Evolutionary conservation across 192 early-diverging fungal genomes (phyloP), one percentile per base, ranked within the genome.

Genomic region (Podila epicladia): DNA sequence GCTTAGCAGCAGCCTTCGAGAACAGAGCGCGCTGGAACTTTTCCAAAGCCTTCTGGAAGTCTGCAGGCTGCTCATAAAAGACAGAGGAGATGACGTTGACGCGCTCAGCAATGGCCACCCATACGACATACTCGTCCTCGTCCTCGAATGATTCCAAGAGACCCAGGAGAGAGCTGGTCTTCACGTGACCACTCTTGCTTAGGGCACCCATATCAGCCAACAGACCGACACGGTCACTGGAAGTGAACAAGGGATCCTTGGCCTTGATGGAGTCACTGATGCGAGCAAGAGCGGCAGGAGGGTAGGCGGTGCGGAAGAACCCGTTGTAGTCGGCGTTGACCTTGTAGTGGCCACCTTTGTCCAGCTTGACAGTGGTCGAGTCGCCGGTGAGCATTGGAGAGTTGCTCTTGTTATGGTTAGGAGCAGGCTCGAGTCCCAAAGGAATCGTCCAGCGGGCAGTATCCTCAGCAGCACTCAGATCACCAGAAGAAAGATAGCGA

Each of bases 251-350:
- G 64, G 96, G 78, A n/a, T 86, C 87, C 55, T 86, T 82, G 61
- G 85, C 55, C 49, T 84, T 88, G 35, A 91, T 85, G 3, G 86
- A 89, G 3, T 82, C 71, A 5, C 86, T 91, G 48, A 95, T 80
- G 13, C 84, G 75, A 29, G 53, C 65, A 51, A 93, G 74, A 13
- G 87, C 83, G 4, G 85, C 68, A 29, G 84, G 67, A 33, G 92
- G 85, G 69, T 95, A 95, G 24, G 92, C 88, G 2, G 97, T 96
- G 31, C 98, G 91, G 87, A 93, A 99, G 64, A 99, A 87, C 7
- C 95, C 93, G 33, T 89, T 93, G 50, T 91, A 90, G 63, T 86
- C 86, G 49, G 85, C 82, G 88, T 99, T 99, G 67, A 99, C 87
- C 86, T 97, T 97, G 85, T 89, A 94, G 77, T 91, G 92, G 20